These are phyloP conservation scores for Septoria petroselini DNA, from an alignment of 2,329 filamentous ascomycete genomes.

Conservation along the genomic window DNA sequence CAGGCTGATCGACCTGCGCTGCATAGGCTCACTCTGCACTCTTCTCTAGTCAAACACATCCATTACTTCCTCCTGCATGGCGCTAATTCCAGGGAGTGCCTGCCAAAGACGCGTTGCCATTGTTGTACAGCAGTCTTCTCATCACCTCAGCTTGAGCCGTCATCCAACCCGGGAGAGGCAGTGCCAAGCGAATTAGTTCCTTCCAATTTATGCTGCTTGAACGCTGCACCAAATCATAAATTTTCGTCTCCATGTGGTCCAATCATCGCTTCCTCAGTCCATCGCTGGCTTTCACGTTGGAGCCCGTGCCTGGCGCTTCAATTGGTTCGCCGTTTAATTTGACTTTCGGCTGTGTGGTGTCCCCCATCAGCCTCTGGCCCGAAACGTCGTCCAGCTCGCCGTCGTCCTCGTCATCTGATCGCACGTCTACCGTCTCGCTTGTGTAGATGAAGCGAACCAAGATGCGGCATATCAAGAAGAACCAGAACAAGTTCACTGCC, in stretches of 20 bases:
- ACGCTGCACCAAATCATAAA: constrained; percentile 13
- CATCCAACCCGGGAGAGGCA: neutral
- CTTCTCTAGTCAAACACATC: too few relatives aligned
- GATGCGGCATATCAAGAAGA: constrained; percentile 72
- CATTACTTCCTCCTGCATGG: too few relatives aligned
- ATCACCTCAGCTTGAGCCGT: neutral
- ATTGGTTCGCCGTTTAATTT: constrained; percentile 24
- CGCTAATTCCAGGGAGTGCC: too few relatives aligned
- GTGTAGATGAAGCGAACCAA: constrained; percentile 66
- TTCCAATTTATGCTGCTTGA: constrained; percentile 6
- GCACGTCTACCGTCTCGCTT: constrained; percentile 64
- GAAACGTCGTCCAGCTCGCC: constrained; percentile 45
- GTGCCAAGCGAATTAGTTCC: neutral
- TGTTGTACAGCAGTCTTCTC: neutral
- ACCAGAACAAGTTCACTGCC: constrained; percentile 76
- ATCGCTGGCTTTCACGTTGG: constrained; percentile 12
- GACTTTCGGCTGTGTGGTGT: constrained; percentile 19
- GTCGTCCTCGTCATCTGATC: constrained; percentile 65
- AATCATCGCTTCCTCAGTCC: constrained; percentile 18
- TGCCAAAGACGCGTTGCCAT: neutral
- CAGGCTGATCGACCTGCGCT: too few relatives aligned
- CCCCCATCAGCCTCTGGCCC: constrained; percentile 18
- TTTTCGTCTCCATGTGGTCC: neutral
- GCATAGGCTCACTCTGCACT: too few relatives aligned
- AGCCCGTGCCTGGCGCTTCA: constrained; percentile 21